These are phyloP conservation scores for Nicotiana otophora DNA, from an alignment of 257 asterid species.

Conservation along the genomic window DNA sequence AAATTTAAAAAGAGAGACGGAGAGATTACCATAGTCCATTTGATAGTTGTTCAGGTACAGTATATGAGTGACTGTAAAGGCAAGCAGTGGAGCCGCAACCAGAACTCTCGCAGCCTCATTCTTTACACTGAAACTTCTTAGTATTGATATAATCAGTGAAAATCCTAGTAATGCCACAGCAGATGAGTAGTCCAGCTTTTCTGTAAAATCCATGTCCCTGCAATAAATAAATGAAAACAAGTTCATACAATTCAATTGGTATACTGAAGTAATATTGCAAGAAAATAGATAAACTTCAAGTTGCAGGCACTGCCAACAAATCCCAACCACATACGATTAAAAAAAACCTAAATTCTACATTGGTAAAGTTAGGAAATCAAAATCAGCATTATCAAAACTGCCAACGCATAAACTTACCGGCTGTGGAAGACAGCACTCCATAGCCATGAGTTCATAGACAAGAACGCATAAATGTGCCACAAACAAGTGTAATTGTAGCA, in stretches of 20 bases:
- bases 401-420: slow-evolving; percentile 39
- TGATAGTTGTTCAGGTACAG: slow-evolving; percentile 64
- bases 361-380: neutral
- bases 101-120: slow-evolving; percentile 83
- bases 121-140: slow-evolving; percentile 56
- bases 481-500: slow-evolving; percentile 72
- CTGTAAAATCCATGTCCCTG: slow-evolving; percentile 85
- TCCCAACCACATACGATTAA: neutral
- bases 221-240: slow-evolving; percentile 8
- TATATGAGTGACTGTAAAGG: slow-evolving; percentile 64
- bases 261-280: neutral
- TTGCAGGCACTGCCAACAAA: neutral
- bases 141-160: slow-evolving; percentile 56
- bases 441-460: slow-evolving; percentile 76
- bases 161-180: slow-evolving; percentile 71
- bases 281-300: neutral
- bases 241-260: neutral
- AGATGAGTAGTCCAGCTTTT: slow-evolving; percentile 73
- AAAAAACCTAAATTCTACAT: neutral
- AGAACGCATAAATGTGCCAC: slow-evolving; percentile 69
- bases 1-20: neutral
- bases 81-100: slow-evolving; percentile 79
- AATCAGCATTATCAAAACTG: neutral
- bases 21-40: slow-evolving; percentile 53
- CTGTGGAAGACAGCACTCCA: slow-evolving; percentile 86